phyloP scores from a whole-genome alignment of 305 asterid species.

The Solanum chacoense region DNA sequence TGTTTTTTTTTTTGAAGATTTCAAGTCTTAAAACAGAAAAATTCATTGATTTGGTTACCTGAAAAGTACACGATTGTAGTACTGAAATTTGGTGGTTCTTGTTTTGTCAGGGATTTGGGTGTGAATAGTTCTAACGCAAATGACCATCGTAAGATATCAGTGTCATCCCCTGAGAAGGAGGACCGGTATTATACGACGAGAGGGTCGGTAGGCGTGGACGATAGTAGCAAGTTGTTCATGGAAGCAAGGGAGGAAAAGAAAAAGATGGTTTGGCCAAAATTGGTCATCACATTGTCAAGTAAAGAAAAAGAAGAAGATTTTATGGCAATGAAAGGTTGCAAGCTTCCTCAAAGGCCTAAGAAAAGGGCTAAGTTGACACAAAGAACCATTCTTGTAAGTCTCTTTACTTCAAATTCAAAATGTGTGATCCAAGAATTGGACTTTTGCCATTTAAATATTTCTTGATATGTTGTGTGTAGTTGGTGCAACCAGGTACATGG shows the following conservation, averaged over 20 bases:
- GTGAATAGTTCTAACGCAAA: conserved; percentile 18
- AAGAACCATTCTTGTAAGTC: conserved; percentile 66
- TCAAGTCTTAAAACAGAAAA: neutral
- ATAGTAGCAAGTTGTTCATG: conserved; percentile 9
- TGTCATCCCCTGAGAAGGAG: conserved; percentile 32
- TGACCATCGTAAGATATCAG: conserved; percentile 20
- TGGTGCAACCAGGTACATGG: conserved; percentile 93
- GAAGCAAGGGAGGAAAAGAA: conserved; percentile 23
- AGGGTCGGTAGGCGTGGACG: conserved; percentile 39
- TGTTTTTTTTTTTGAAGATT: neutral
- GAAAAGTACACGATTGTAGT: neutral
- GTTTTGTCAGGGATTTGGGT: conserved; percentile 26
- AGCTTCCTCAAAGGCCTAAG: conserved; percentile 94
- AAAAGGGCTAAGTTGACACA: conserved; percentile 84
- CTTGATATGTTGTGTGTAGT: conserved; percentile 21
- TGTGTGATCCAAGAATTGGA: neutral
- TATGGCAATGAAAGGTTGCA: conserved; percentile 86
- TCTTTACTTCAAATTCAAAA: neutral
- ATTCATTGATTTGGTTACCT: neutral
- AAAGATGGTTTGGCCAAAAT: conserved; percentile 72
- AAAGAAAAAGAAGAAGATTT: conserved; percentile 92
- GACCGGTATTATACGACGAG: conserved; percentile 35
- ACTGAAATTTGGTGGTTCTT: neutral
- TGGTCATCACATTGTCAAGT: conserved; percentile 60
- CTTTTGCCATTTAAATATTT: neutral